Percentiles rank a stretch among this genome's conserved stretches.
phyloP scores from a whole-genome alignment of 352 stramenopile species.

The Peronospora farinosa region DNA sequence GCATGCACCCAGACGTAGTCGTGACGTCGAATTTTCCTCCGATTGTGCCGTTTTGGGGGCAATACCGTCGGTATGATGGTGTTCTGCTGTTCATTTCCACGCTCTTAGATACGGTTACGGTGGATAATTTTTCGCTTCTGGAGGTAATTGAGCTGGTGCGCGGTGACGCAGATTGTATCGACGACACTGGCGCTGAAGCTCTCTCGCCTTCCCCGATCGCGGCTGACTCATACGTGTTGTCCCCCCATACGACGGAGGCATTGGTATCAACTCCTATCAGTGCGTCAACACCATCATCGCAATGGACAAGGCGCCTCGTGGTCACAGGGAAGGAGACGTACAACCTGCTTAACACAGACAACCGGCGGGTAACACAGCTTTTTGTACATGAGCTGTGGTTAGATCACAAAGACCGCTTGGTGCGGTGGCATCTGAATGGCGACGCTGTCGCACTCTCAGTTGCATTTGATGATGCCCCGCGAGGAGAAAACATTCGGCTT shows the following conservation, averaged over 20 bases:
- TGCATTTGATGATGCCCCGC: slow-evolving; percentile 58
- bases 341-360: slow-evolving; percentile 49
- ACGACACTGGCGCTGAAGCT: slow-evolving; percentile 35
- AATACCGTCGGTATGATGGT: slow-evolving; percentile 79
- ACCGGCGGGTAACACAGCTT: slow-evolving; percentile 65
- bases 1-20: slow-evolving; percentile 69
- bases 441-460: slow-evolving; percentile 75
- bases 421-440: slow-evolving; percentile 81
- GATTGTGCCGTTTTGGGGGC: slow-evolving; percentile 80
- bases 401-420: slow-evolving; percentile 75
- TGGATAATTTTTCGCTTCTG: slow-evolving; percentile 64
- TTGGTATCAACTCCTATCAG: slow-evolving; percentile 23
- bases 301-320: slow-evolving; percentile 68
- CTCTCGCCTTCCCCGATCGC: slow-evolving; percentile 25
- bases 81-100: slow-evolving; percentile 80
- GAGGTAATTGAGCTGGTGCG: slow-evolving; percentile 75
- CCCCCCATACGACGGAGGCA: slow-evolving; percentile 20
- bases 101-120: slow-evolving; percentile 60
- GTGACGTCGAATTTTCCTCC: slow-evolving; percentile 81
- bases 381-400: slow-evolving; percentile 84
- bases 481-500: slow-evolving; percentile 71
- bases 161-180: slow-evolving; percentile 58
- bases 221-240: slow-evolving; percentile 30
- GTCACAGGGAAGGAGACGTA: slow-evolving; percentile 83
- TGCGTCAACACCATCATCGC: slow-evolving; percentile 43